Evolutionary conservation across 768 basidiomycete species (phyloP).

Genomic region (Phylloporus sp.): DNA sequence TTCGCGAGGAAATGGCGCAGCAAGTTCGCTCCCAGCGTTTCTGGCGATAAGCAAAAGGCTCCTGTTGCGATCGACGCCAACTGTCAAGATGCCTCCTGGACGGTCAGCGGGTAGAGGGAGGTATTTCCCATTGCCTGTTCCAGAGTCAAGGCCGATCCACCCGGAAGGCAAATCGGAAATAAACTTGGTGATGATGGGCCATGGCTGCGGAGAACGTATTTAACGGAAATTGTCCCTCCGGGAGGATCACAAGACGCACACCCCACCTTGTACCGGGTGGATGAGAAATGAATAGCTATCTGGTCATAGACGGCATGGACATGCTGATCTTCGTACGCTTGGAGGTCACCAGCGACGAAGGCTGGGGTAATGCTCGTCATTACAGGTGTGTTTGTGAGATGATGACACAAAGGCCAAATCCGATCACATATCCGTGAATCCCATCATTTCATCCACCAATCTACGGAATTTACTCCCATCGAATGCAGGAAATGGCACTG

Average conservation of each 20-base stretch:
- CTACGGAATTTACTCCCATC: constrained; percentile 62
- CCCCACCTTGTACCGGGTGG: constrained; percentile 79
- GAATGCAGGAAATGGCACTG: constrained; percentile 62
- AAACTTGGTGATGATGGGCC: constrained; percentile 82
- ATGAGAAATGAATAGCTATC: constrained; percentile 84
- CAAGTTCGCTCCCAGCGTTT: constrained; percentile 44
- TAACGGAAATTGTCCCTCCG: neutral
- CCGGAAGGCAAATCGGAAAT: constrained; percentile 65
- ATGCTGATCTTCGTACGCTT: constrained; percentile 62
- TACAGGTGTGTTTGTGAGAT: too few relatives aligned
- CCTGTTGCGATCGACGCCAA: constrained; percentile 80
- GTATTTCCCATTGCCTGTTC: constrained; percentile 98
- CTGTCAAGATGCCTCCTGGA: constrained; percentile 58
- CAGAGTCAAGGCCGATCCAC: constrained; percentile 88
- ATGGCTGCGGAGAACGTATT: constrained; percentile 52
- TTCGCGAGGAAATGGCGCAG: constrained; percentile 43
- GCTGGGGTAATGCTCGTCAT: constrained; percentile 36
- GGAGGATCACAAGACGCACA: neutral
- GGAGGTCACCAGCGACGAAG: constrained; percentile 44
- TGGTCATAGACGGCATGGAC: constrained; percentile 82
- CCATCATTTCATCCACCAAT: constrained; percentile 76
- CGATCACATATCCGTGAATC: constrained; percentile 43
- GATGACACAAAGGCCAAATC: constrained; percentile 4
- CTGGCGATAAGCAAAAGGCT: constrained; percentile 75
- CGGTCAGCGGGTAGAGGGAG: constrained; percentile 67